Conservation (phyloP, 2,329 filamentous ascomycete genomes). For the Ophiosphaerella narmari region DNA sequence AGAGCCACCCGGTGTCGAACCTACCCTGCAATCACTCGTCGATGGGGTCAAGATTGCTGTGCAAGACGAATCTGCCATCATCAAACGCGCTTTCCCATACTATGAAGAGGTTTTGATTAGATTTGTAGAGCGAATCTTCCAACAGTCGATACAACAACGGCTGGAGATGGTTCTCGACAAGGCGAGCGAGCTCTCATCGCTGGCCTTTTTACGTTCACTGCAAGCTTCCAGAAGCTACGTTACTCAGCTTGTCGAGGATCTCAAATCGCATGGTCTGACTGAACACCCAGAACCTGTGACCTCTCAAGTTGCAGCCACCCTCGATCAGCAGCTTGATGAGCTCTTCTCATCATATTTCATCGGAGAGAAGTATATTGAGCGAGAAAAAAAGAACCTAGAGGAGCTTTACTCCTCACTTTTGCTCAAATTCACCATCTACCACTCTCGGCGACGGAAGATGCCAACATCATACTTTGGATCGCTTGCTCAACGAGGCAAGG, state of each 20-base stretch:
- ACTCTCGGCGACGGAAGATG: constrained; percentile 83
- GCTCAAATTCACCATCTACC: constrained; percentile 97
- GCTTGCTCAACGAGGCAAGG: constrained; percentile 85
- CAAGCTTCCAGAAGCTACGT: constrained; percentile 93
- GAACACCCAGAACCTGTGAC: constrained; percentile 93
- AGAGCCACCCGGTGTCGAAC: constrained; percentile 88
- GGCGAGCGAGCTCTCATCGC: constrained; percentile 84
- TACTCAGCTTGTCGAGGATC: constrained; percentile 81
- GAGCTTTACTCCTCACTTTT: constrained; percentile 88
- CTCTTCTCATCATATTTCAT: constrained; percentile 69
- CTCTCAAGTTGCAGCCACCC: constrained; percentile 73
- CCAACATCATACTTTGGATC: constrained; percentile 92
- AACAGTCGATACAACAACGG: constrained; percentile 95
- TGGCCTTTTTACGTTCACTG: constrained; percentile 87
- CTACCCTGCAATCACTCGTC: constrained; percentile 85
- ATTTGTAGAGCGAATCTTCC: constrained; percentile 94
- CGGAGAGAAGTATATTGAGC: constrained; percentile 68
- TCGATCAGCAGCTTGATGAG: constrained; percentile 71
- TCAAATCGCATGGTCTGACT: constrained; percentile 92
- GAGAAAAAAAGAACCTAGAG: constrained; percentile 70
- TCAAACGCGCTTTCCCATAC: constrained; percentile 94
- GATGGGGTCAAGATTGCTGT: constrained; percentile 96
- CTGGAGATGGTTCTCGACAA: constrained; percentile 96
- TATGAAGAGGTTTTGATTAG: constrained; percentile 92
- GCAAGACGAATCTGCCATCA: constrained; percentile 96